Evolutionary conservation across 2,329 filamentous ascomycete species (phyloP).

Genomic region (Shiraia bambusicola): DNA sequence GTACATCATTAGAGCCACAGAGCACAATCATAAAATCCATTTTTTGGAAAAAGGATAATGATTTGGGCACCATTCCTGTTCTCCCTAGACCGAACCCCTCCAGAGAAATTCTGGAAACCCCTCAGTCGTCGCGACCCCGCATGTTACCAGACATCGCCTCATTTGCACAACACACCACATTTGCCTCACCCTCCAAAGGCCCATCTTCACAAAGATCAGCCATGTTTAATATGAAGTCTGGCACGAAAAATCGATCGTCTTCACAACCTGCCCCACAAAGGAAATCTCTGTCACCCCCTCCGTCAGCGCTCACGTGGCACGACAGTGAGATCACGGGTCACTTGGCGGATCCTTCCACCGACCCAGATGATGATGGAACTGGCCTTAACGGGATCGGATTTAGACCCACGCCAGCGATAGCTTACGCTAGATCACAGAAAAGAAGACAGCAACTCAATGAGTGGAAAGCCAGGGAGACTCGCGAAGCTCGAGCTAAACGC

Average conservation of each 20-base stretch:
- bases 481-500: conserved; percentile 59
- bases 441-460: conserved; percentile 61
- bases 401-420: conserved; percentile 60
- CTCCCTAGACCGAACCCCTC: conserved; percentile 2
- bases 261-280: conserved; percentile 23
- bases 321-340: conserved; percentile 65
- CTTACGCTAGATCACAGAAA: conserved; percentile 57
- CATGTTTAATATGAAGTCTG: conserved; percentile 4
- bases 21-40: conserved; percentile 4
- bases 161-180: conserved; percentile 34
- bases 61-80: conserved; percentile 9
- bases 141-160: conserved; percentile 33
- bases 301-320: conserved; percentile 54
- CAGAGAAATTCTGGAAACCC: conserved; percentile 35
- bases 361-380: conserved; percentile 62
- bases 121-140: conserved; percentile 37
- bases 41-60: conserved; percentile 1
- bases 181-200: conserved; percentile 19
- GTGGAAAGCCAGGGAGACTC: conserved; percentile 60
- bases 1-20: conserved; percentile 14
- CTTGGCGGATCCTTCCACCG: conserved; percentile 49
- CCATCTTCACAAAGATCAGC: conserved; percentile 7
- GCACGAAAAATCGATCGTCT: conserved; percentile 8
- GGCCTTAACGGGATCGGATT: conserved; percentile 67
- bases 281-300: conserved; percentile 36